Percentiles rank a stretch among this genome's conserved stretches.
These are phyloP conservation scores for Stramenopiles sp. DNA, from an alignment of 352 stramenopile species.

Conservation along the genomic window DNA sequence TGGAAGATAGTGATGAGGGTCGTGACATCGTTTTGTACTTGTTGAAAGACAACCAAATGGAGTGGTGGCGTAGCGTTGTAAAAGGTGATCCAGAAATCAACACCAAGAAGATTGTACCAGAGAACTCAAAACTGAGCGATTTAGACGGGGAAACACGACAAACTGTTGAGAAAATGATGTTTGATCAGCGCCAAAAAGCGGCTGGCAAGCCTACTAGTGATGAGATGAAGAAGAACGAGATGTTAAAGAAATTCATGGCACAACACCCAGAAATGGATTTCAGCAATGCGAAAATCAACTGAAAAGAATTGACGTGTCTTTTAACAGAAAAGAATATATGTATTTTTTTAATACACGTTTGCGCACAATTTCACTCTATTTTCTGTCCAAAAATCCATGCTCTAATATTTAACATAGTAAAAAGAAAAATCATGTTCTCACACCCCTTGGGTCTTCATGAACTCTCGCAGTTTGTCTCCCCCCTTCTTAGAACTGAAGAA, in stretches of 20 bases:
- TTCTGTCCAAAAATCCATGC: too few relatives aligned
- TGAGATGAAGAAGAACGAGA: slow-evolving; percentile 88
- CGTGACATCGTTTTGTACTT: slow-evolving; percentile 73
- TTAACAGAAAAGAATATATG: too few relatives aligned
- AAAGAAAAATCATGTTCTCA: too few relatives aligned
- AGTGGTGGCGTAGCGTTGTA: slow-evolving; percentile 96
- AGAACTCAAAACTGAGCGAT: slow-evolving; percentile 93
- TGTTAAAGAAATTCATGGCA: slow-evolving; percentile 96
- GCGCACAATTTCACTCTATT: too few relatives aligned
- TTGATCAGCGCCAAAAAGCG: slow-evolving; percentile 84
- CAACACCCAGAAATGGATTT: slow-evolving; percentile 99
- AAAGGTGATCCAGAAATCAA: slow-evolving; percentile 85
- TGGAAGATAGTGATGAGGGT: slow-evolving; percentile 66
- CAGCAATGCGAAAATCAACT: slow-evolving; percentile 90
- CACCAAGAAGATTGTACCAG: slow-evolving; percentile 85
- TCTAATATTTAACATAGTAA: too few relatives aligned
- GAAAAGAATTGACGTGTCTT: too few relatives aligned
- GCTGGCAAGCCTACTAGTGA: slow-evolving; percentile 86
- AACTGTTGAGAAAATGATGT: slow-evolving; percentile 99
- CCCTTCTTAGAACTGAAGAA: too few relatives aligned
- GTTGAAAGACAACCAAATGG: slow-evolving; percentile 96
- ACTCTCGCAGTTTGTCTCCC: too few relatives aligned
- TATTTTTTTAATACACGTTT: too few relatives aligned
- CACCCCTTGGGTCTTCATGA: too few relatives aligned
- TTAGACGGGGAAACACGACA: slow-evolving; percentile 92